Conservation (phyloP, 768 basidiomycete genomes). For the Lentinula sp. region DNA sequence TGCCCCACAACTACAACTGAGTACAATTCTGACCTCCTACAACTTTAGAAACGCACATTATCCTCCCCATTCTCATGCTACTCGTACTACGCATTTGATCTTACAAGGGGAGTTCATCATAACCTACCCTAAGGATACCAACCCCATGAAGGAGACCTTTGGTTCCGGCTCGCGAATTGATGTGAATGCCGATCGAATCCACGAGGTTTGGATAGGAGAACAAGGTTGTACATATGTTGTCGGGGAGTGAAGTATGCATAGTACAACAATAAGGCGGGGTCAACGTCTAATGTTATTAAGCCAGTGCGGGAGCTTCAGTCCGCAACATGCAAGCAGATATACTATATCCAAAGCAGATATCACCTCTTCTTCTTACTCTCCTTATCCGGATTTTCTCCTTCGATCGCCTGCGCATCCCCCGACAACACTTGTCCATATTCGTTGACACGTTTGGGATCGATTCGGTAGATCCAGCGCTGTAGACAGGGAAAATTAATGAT, state of each 20-base stretch:
- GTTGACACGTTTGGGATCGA: constrained; percentile 92
- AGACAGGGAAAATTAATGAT: background rate
- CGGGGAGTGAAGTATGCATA: background rate
- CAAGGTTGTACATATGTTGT: background rate
- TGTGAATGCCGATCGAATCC: background rate
- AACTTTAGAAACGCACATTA: no score
- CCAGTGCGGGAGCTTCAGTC: no score
- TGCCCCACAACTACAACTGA: no score
- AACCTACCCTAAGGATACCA: background rate
- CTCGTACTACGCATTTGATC: no score
- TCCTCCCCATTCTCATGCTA: no score
- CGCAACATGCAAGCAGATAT: background rate
- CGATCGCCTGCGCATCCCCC: constrained; percentile 34
- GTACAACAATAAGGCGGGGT: no score
- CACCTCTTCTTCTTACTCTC: constrained; percentile 48
- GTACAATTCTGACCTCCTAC: no score
- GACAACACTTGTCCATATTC: constrained; percentile 88
- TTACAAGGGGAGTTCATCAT: no score
- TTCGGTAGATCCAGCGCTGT: constrained; percentile 94
- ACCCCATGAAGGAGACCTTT: background rate
- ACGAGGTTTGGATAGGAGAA: background rate
- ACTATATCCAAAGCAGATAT: background rate
- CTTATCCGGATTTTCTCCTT: constrained; percentile 27
- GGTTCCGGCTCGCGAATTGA: background rate
- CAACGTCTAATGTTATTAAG: no score